Base-by-base conservation (phyloP, 2,329 filamentous ascomycete species). In the Tolypocladium ovalisporum region DNA sequence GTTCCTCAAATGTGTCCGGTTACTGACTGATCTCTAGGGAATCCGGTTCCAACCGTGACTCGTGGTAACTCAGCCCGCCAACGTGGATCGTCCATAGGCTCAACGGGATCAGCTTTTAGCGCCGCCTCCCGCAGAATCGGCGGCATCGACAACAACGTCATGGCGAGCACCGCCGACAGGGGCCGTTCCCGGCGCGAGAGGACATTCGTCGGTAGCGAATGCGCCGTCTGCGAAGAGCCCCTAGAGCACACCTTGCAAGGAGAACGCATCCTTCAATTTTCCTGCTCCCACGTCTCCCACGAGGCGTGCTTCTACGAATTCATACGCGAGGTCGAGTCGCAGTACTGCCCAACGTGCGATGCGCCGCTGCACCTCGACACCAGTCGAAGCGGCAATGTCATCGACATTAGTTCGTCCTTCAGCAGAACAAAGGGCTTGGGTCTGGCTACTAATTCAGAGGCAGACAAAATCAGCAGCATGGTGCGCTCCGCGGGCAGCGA, bases 271-370 rank as follows among this genome's bases (percentile, higher is more conserved):
- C 78, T 99, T 56, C 94, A 97, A 70, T 94, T 99, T 67, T 95
- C 92, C 7, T 99, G 94, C 73, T 84, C 87, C n/a, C 94, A 99
- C 73, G 93, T 99, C 59, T 91, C 93, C 13, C 94, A 99, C 70
- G 94, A 97, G 72, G 94, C 93, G 39, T 99, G 94, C 74, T 97
- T 99, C 70, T 97, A 97, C 75, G 94, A 99, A 73, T 97, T 95
- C 70, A 96, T 99, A 66, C 89, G 90, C 67, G 93, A 97, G 68
- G 89, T 93, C 59, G 92, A 97, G 64, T 89, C 89, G 56, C 91
- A 97, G 67, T 92, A 90, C 67, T 99, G 94, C 73, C 94, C 94
- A 34, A 88, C 89, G 62, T 99, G 94, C 73, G 88, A 96, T 76
- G 89, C 92, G 62, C 91, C 94, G 24, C 76, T 99, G 55, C 90